phyloP scores from a whole-genome alignment of 2,329 filamentous ascomycete species.

The Ceratocystis smalleyi region DNA sequence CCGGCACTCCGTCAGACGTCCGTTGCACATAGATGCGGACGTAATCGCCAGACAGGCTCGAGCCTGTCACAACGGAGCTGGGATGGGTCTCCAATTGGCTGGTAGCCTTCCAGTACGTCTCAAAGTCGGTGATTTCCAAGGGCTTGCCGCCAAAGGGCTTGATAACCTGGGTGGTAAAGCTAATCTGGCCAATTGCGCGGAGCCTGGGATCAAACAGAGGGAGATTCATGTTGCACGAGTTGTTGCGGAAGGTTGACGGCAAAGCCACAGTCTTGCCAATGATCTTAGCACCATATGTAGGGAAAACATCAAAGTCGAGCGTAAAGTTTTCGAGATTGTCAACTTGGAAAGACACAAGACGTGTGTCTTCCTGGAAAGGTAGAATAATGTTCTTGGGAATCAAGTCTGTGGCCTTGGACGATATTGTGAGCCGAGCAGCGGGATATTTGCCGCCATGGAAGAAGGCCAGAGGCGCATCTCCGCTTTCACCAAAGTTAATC shows the following conservation, averaged over 20 bases:
- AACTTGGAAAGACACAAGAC: constrained; percentile 86
- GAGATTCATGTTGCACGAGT: constrained; percentile 55
- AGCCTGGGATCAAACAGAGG: constrained; percentile 86
- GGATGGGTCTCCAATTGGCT: constrained; percentile 67
- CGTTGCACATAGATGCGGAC: constrained; percentile 82
- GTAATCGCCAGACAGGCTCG: constrained; percentile 90
- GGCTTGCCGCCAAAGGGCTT: constrained; percentile 88
- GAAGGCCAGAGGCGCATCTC: constrained; percentile 69
- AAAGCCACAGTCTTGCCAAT: constrained; percentile 92
- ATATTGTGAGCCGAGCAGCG: constrained; percentile 85
- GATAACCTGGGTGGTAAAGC: constrained; percentile 88
- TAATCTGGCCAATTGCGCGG: constrained; percentile 81
- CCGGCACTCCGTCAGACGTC: constrained; percentile 71
- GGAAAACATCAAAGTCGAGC: constrained; percentile 94
- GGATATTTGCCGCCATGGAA: constrained; percentile 96
- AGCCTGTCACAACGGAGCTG: constrained; percentile 80
- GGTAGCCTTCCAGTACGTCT: constrained; percentile 98
- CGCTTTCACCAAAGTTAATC: constrained; percentile 60
- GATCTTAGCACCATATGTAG: constrained; percentile 91
- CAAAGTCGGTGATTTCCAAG: constrained; percentile 92
- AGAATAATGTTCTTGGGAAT: constrained; percentile 93
- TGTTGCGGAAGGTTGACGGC: constrained; percentile 65
- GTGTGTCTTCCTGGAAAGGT: constrained; percentile 89
- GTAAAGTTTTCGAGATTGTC: constrained; percentile 86
- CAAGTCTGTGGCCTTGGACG: constrained; percentile 86